Base-by-base conservation (phyloP, 345 rosid genomes). In the Syzygium aromaticum region DNA sequence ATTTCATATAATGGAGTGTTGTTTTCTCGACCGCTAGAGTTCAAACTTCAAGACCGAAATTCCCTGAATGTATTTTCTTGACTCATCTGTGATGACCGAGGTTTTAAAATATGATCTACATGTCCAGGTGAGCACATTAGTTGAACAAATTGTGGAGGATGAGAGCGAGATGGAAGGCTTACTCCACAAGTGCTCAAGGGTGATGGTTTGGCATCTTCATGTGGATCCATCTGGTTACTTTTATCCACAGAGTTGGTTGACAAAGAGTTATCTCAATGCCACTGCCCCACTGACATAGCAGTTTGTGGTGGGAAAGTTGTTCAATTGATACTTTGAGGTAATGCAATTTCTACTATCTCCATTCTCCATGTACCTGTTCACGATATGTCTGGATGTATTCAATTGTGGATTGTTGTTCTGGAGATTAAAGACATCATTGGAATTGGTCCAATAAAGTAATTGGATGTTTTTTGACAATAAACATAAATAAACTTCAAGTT, bases 141-240 rank as follows among this genome's bases (percentile, higher is more conserved):
- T 95, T 16, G 95, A 95, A 87, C 95, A 93, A 89, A 84, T 93
- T 84, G 95, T 95, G 89, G 95, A 95, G 90, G 97, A 95, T 89
- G 97, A 95, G 86, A 93, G 93, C 89, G 95, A 93, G 88, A 93
- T 94, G 97, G 97, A 95, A 87, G 92, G 95, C 89, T 89, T 93
- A 40, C 88, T 52, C 56, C 91, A 89, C 25, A 54, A 91, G 78
- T 93, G 95, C 90, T 92, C 93, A n/a, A 91, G 87, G 82, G 82
- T 95, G 88, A 91, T 91, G 94, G 97, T 89, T 57, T 94, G 96
- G 97, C 88, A 85, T 83, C 89, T 89, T 67, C 86, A 85, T 51
- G 85, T 86, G 21, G 90, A 90, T 57, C 80, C 94, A 49, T 84
- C 87, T 46, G 84, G 52, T 86, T 83, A 90, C 78, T 88, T 90